phyloP scores from a whole-genome alignment of 169 alveolate species.

The Plasmodium inui region DNA sequence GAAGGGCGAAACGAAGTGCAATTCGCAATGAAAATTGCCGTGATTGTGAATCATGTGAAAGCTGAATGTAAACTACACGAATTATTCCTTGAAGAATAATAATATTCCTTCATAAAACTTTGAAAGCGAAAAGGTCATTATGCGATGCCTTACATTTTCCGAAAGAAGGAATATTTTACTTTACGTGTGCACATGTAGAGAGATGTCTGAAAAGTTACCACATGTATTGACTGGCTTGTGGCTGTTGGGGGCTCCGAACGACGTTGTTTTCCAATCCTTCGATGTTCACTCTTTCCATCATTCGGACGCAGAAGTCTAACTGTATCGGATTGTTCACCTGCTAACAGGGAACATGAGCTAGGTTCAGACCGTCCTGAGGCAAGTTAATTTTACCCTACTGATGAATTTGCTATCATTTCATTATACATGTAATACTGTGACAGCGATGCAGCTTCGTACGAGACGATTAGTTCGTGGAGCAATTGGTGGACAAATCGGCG shows the following conservation, averaged over 20 bases:
- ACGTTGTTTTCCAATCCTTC: slow-evolving; percentile 92
- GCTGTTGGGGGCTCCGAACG: slow-evolving; percentile 96
- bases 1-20: neutral
- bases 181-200: slow-evolving; percentile 48
- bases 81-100: too few relatives aligned
- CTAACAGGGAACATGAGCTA: slow-evolving; percentile 84
- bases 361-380: slow-evolving; percentile 94
- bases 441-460: slow-evolving; percentile 78
- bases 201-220: slow-evolving; percentile 60
- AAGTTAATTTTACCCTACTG: slow-evolving; percentile 94
- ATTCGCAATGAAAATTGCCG: slow-evolving; percentile 3
- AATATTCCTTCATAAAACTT: too few relatives aligned
- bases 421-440: slow-evolving; percentile 70
- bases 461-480: neutral
- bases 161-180: slow-evolving; percentile 6
- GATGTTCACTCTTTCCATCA: slow-evolving; percentile 87
- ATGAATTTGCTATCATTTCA: slow-evolving; percentile 76
- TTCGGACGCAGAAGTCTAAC: slow-evolving; percentile 86
- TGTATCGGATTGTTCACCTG: slow-evolving; percentile 87
- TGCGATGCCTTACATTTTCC: slow-evolving; percentile 34
- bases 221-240: slow-evolving; percentile 87
- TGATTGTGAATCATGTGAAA: neutral
- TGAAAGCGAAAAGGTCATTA: too few relatives aligned
- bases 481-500: too few relatives aligned
- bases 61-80: slow-evolving; percentile 1